Conservation (phyloP, 192 early-diverging fungal species). For the Cetraspora pellucida region DNA sequence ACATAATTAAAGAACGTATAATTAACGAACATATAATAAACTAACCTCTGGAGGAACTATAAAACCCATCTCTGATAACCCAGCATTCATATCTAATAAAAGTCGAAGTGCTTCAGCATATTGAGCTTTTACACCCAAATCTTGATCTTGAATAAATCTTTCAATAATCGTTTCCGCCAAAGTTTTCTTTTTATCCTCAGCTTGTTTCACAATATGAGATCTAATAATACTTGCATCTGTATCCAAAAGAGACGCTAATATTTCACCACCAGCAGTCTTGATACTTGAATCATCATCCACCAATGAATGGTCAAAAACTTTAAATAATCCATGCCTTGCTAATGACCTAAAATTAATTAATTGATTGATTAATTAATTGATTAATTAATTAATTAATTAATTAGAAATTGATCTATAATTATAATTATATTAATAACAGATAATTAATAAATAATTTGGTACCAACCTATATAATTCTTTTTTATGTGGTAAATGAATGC, state of each 20-base stretch:
- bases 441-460: conserved; percentile 6
- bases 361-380: too few relatives aligned
- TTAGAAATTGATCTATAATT: background rate
- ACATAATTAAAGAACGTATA: too few relatives aligned
- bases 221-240: conserved; percentile 80
- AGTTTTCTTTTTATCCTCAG: conserved; percentile 46
- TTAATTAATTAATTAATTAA: too few relatives aligned
- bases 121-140: conserved; percentile 69
- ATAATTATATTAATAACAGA: conserved; percentile 22
- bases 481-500: conserved; percentile 62
- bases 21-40: too few relatives aligned
- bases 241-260: conserved; percentile 74
- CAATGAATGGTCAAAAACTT: conserved; percentile 73
- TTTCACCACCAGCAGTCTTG: conserved; percentile 66
- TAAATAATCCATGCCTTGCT: conserved; percentile 77
- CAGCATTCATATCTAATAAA: conserved; percentile 68
- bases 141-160: conserved; percentile 61
- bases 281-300: conserved; percentile 56
- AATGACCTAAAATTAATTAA: conserved; percentile 54
- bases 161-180: conserved; percentile 71
- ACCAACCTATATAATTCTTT: conserved; percentile 66
- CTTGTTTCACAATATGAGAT: conserved; percentile 58
- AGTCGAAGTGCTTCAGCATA: conserved; percentile 74
- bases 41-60: conserved; percentile 30
- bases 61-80: conserved; percentile 38